Base-by-base conservation (phyloP, 257 asterid genomes). In the Datura wrightii region DNA sequence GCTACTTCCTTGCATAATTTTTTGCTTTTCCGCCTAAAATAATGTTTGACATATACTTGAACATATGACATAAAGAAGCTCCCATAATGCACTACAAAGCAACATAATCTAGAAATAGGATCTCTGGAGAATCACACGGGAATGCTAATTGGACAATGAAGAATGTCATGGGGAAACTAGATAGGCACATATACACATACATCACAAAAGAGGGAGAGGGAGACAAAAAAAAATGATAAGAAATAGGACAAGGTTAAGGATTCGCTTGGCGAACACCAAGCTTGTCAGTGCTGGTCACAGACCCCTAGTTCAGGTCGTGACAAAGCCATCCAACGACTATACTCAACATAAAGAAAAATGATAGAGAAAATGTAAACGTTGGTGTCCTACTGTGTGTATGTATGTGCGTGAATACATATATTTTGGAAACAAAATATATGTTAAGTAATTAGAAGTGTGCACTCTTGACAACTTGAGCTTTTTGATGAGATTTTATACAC, bases 11-110 rank as follows among this genome's bases (percentile, higher is more conserved):
- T 84, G 95, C 88, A 94, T 82, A 86, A 94, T 96, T 92, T 90
- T 96, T 91, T 92, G 96, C 86, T 86, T 94, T 88, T 93, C 99
- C 87, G 93, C 98, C 99, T 96, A 89, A 86, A 36, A 72, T 18
- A 85, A 46, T 69, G 65, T 66, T 37, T 13, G 11, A 36, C 65
- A 34, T 50, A 16, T 48, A 39, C 66, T 50, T 41, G 62, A 82
- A 65, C 41, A 82, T 48, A 82, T 3, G 48, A 82, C 44, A 31
- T 54, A 50, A 65, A 65, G 6, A 82, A 44, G 63, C 46, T 46
- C 41, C 37, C 34, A 82, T 66, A 65, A 66, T 78, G 82, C 44
- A 52, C 63, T 63, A 78, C 15, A 78, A 74, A 4, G 62, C 3
- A 78, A 78, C 82, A 78, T 31, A 50, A 52, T 78, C 48, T 34